Percentiles rank a stretch among this genome's conserved stretches.
phyloP scores from a whole-genome alignment of 768 basidiomycete genomes.

The Tricholoma bakamatsutake region DNA sequence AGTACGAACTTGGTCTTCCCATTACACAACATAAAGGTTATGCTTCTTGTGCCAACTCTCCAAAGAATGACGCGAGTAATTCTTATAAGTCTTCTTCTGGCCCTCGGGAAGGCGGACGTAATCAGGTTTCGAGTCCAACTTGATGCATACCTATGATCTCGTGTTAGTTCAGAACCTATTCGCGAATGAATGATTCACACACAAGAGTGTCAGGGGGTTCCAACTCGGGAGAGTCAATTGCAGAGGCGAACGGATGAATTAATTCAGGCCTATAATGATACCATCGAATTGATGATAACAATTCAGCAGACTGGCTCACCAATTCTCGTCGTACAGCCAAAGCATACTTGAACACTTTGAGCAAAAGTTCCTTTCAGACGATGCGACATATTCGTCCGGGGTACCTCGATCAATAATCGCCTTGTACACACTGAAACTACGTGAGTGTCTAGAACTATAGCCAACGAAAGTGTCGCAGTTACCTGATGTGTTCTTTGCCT shows the following conservation, averaged over 20 bases:
- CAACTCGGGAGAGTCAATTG: conserved; percentile 56
- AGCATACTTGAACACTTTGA: conserved; percentile 60
- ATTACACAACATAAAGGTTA: conserved; percentile 11
- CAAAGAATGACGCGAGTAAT: conserved; percentile 40
- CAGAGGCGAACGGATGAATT: conserved; percentile 64
- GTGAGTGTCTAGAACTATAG: not conserved
- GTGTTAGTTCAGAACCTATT: not conserved
- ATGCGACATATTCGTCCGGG: conserved; percentile 35
- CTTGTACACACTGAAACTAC: conserved; percentile 44
- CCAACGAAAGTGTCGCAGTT: conserved; percentile 1
- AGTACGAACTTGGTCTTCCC: not conserved
- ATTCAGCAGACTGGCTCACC: conserved; percentile 29
- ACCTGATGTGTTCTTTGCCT: conserved; percentile 54
- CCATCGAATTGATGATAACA: not conserved
- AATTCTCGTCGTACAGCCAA: conserved; percentile 53
- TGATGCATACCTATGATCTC: conserved; percentile 39
- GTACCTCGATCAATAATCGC: conserved; percentile 57
- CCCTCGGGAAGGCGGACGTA: conserved; percentile 61
- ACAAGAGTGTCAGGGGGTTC: conserved; percentile 47
- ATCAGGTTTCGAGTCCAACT: conserved; percentile 44
- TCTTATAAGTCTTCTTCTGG: conserved; percentile 37
- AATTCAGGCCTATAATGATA: conserved; percentile 45
- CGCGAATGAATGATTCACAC: conserved; percentile 7
- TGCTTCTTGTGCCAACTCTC: conserved; percentile 60
- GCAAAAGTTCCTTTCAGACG: conserved; percentile 61